phyloP scores from a whole-genome alignment of 2,329 filamentous ascomycete genomes.

The Aureobasidium mangrovei region DNA sequence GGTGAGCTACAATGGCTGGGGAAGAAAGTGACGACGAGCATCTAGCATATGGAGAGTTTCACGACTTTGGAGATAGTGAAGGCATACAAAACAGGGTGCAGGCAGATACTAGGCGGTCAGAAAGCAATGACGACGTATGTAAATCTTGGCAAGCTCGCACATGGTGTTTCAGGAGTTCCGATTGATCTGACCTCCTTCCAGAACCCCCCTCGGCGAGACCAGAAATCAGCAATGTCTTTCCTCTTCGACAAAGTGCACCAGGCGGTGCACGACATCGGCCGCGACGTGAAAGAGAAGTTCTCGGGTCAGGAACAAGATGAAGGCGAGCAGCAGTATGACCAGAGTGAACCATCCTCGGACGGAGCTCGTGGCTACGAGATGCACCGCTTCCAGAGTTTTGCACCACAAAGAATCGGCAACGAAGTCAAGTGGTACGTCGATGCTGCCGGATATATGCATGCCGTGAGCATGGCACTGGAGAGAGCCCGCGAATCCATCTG shows the following conservation, averaged over 20 bases:
- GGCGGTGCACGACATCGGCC: conserved; percentile 42
- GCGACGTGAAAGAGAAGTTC: conserved; percentile 43
- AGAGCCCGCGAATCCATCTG: conserved; percentile 68
- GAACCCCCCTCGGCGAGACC: neutral
- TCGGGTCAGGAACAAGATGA: conserved; percentile 26
- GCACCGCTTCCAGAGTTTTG: conserved; percentile 56
- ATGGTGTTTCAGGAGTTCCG: neutral
- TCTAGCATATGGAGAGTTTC: conserved; percentile 46
- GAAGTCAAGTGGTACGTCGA: conserved; percentile 85
- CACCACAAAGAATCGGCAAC: conserved; percentile 61
- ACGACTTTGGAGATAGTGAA: neutral
- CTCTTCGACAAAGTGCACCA: conserved; percentile 49
- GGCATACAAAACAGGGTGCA: too few species aligned
- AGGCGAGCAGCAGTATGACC: conserved; percentile 37
- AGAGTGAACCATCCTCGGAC: conserved; percentile 29
- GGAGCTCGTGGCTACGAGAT: conserved; percentile 35
- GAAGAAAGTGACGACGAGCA: conserved; percentile 32
- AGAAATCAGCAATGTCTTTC: conserved; percentile 27
- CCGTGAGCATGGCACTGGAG: conserved; percentile 71
- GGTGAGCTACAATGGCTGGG: too few species aligned
- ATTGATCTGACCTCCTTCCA: neutral
- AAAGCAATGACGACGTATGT: neutral
- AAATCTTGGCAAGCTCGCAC: neutral
- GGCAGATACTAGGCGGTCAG: too few species aligned
- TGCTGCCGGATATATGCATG: conserved; percentile 76